These are phyloP conservation scores for Populus ilicifolia DNA, from an alignment of 345 rosid species.

Conservation along the genomic window DNA sequence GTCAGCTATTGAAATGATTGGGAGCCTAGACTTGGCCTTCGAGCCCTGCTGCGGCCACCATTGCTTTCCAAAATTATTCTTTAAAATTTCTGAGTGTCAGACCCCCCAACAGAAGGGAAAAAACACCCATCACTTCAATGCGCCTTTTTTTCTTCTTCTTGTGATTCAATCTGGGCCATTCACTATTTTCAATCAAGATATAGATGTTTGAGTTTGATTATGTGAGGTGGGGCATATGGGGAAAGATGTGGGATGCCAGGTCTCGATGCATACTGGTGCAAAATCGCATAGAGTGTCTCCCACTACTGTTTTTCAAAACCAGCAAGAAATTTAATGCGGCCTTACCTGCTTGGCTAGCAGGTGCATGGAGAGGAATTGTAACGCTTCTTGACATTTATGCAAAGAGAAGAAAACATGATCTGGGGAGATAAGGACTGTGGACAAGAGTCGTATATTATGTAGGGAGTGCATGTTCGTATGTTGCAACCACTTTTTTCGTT, in stretches of 20 bases:
- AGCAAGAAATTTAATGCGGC: not conserved
- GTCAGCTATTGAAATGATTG: constrained; percentile 68
- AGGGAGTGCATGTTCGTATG: not conserved
- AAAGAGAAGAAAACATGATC: no score
- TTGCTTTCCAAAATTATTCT: not conserved
- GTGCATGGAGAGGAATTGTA: not conserved
- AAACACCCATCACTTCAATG: not conserved
- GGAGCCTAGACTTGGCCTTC: constrained; percentile 25
- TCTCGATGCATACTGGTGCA: not conserved
- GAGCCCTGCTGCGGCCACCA: not conserved
- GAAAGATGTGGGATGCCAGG: not conserved
- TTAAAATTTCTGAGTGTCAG: not conserved
- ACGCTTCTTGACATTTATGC: constrained; percentile 5
- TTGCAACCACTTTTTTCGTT: not conserved
- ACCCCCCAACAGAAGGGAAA: not conserved
- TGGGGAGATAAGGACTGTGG: not conserved
- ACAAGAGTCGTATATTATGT: constrained; percentile 1
- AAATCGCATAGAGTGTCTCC: not conserved
- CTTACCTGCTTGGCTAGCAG: not conserved
- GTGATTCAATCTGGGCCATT: not conserved
- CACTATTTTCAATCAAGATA: not conserved
- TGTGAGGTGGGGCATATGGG: not conserved
- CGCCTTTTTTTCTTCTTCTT: not conserved
- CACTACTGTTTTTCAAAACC: not conserved
- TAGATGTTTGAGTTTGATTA: not conserved